Evolutionary conservation across 768 basidiomycete species (phyloP), one percentile per base, ranked within the genome.

Genomic region (Phanerochaete sordida): DNA sequence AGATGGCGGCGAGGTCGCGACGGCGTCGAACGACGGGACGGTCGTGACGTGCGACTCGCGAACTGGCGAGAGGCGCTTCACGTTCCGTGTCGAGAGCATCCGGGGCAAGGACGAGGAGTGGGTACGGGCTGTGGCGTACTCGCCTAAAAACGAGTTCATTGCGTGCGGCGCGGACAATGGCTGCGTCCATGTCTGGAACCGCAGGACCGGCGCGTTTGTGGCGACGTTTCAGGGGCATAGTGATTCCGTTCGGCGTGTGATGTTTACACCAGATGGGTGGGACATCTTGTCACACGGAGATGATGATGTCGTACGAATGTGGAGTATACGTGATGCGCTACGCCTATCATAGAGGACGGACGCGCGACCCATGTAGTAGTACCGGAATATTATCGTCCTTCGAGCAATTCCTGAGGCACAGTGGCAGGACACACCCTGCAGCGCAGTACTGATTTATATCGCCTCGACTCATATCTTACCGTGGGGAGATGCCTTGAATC

Each of bases 1-100:
- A n/a, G 77, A 81, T 63, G 78, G 78, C 2, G 69, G 71, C 48
- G 68, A 74, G 33, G 70, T 81, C 30, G 75, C 76, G 37, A 77
- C 77, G 13, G 78, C 76, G 1, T 74, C 72, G 43, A 67, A 75
- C 26, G 80, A 82, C 51, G 27, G 43, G 1, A 58, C 43, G 8
- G 30, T 67, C 44, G 45, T 58, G 30, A 53, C 62, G 8, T 62
- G 57, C 48, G 57, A 64, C 62, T 62, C 66, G 47, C 56, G 21
- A 39, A 61, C 50, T 2, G 67, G 65, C 33, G 57, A 62, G 24
- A 37, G 27, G 5, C 21, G 49, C n/a, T 54, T 65, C 47, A 61
- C 13, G n/a, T 61, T 55, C 11, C 33, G 53, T 7, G 44, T 59
- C 47, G 43, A 19, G 24, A 16, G 61, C 28, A 13, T 13, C 33